Base-by-base conservation (phyloP, 208 protist genomes). In the Wallacemonas rigidus region DNA sequence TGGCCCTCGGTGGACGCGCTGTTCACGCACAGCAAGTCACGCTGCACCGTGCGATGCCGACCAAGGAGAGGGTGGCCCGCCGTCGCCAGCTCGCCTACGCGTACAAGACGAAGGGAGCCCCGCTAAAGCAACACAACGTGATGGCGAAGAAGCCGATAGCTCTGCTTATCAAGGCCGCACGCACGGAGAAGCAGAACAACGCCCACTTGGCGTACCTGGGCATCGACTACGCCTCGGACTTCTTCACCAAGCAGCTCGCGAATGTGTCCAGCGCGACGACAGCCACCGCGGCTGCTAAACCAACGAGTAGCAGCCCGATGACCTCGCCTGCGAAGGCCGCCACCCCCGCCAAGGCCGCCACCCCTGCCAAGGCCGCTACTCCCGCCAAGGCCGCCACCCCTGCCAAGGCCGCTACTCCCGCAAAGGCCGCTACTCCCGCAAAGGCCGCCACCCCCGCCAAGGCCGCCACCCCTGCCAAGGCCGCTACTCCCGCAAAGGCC, bases 171-270 rank as follows among this genome's bases (percentile, higher is more conserved):
- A 90, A 91, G 67, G 86, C 85, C 14, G 79, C 86, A 14, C 76
- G 80, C 9, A 84, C 75, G n/a, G 91, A 96, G 79, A 74, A 75
- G 74, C 62, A 63, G 44, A 96, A 94, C 71, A 96, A 96, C 76
- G 79, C 57, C 4, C 81, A 91, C 60, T 80, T 96, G 35, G 77
- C 86, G 74, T 54, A 69, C 15, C 78, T 94, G 17, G 91, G 91
- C 71, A 87, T 96, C 69, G 75, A 88, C 76, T 96, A 84, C 69
- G 63, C 58, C 15, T 83, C 56, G 9, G 63, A 86, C 65, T 77
- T 83, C 48, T 96, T 94, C 77, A 65, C 48, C 26, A 60, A 80
- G 44, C 91, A 96, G 76, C 83, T 96, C 35, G 67, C 62, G 56
- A 62, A 57, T 39, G 64, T 86, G n/a, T 81, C 86, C 53, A 69